Base-by-base conservation (phyloP, 2,329 filamentous ascomycete species). In the Fusarium decemcellulare region DNA sequence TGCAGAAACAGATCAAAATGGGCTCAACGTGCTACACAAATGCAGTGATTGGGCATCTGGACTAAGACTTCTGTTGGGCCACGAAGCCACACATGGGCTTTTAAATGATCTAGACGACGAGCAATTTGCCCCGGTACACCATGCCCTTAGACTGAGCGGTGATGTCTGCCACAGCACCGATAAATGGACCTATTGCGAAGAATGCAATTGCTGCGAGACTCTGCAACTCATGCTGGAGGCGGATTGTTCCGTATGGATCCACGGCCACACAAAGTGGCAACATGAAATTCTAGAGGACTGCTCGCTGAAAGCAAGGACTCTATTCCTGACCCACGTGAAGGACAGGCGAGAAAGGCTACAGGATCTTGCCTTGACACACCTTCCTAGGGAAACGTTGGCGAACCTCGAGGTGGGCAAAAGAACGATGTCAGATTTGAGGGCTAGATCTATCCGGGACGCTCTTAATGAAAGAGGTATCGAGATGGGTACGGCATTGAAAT, bases 241-340 rank as follows among this genome's bases (percentile, higher is more conserved):
- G 1, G 55, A 51, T 9, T 51, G 36, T 12, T 9, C 4, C 2
- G 8, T 16, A 14, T 42, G 2, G 16, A 29, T 12, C 4, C 18
- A 23, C 18, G 18, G 18, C 18, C 18, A 23, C 18, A 3, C 0
- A 0, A 1, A 1, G 1, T 36, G 9, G 9, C 7, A 1, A 4
- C 6, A 4, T 1, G 1, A 7, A 14, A 18, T n/a, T 1, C 2
- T 23, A 5, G 4, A 2, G 32, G 18, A 1, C 0, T 50, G 36
- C 10, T 58, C 55, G 5, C 18, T 58, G 1, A 16, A 36, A 23
- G 37, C 23, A 8, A n/a, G 36, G 34, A 42, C 2, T 6, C 2
- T 58, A 10, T 51, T 51, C 14, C 51, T 58, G 2, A 6, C 34
- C 9, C 55, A 58, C 27, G 37, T 36, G 2, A 29, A 12, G 5